Percentiles rank a stretch among this genome's conserved stretches.
phyloP scores from a whole-genome alignment of 2,329 filamentous ascomycete genomes.

The Epichloe brachyelytri region DNA sequence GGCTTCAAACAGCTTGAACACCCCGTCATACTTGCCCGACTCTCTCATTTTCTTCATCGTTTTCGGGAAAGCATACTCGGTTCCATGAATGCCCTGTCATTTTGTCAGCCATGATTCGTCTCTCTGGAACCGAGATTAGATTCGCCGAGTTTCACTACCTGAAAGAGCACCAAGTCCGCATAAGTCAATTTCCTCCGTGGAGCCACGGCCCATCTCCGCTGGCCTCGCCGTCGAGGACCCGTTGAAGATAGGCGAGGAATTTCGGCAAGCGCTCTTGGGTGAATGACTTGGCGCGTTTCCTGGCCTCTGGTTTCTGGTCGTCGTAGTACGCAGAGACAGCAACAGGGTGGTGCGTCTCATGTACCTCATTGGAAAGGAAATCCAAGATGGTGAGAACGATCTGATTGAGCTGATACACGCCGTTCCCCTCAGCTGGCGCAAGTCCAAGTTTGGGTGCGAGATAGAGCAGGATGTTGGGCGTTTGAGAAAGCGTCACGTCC shows the following conservation, averaged over 20 bases:
- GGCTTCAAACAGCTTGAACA: constrained; percentile 52
- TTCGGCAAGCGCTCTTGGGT: constrained; percentile 53
- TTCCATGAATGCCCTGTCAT: constrained; percentile 38
- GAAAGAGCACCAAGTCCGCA: constrained; percentile 62
- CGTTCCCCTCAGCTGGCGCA: constrained; percentile 26
- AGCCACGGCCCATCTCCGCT: constrained; percentile 50
- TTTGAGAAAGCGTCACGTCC: constrained; percentile 52
- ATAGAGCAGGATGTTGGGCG: constrained; percentile 61
- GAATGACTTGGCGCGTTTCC: constrained; percentile 44
- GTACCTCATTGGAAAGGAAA: constrained; percentile 54
- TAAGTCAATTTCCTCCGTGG: constrained; percentile 53
- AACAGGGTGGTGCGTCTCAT: constrained; percentile 66
- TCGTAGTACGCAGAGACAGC: constrained; percentile 50
- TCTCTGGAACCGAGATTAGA: neutral
- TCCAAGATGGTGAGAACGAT: constrained; percentile 60
- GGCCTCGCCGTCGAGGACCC: constrained; percentile 43
- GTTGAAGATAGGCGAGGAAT: constrained; percentile 58
- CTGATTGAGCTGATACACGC: constrained; percentile 45
- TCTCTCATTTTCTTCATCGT: constrained; percentile 42
- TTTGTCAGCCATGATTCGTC: constrained; percentile 3
- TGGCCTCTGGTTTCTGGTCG: constrained; percentile 58
- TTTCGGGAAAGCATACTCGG: constrained; percentile 57
- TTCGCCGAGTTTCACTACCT: constrained; percentile 29
- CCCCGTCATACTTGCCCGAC: constrained; percentile 41
- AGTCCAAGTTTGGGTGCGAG: constrained; percentile 49